These are phyloP conservation scores for Phytopythium sindhum DNA, from an alignment of 352 stramenopile genomes.

Conservation along the genomic window DNA sequence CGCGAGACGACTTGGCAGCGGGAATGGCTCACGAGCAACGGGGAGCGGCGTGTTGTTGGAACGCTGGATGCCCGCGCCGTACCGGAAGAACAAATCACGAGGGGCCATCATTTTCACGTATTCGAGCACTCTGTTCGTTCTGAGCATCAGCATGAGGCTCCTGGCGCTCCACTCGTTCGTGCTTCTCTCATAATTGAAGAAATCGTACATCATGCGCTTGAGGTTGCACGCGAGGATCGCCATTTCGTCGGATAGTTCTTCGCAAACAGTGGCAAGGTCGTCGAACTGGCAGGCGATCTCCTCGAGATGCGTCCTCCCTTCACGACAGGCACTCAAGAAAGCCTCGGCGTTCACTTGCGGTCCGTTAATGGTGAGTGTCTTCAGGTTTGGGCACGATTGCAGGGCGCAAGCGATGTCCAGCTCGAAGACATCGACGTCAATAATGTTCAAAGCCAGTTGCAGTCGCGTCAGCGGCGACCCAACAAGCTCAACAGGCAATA, in stretches of 20 bases:
- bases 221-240: neutral
- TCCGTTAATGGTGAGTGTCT: neutral
- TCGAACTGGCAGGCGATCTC: neutral
- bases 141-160: neutral
- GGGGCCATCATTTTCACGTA: neutral
- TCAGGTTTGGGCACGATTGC: neutral
- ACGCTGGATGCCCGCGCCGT: neutral
- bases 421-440: neutral
- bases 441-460: neutral
- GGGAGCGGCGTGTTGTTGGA: neutral
- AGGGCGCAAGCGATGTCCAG: neutral
- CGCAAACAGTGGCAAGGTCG: neutral
- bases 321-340: neutral
- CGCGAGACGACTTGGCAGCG: neutral
- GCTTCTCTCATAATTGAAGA: neutral
- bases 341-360: neutral
- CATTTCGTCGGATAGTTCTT: neutral
- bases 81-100: neutral
- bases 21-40: neutral
- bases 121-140: neutral
- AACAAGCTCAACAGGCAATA: neutral
- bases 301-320: neutral
- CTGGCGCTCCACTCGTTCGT: neutral
- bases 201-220: neutral
- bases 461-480: neutral